A percentile compares a stretch with the other conserved stretches of the same genome.
Evolutionary conservation across 2,329 filamentous ascomycete genomes (phyloP).

Genomic region (Fusarium mangiferae): DNA sequence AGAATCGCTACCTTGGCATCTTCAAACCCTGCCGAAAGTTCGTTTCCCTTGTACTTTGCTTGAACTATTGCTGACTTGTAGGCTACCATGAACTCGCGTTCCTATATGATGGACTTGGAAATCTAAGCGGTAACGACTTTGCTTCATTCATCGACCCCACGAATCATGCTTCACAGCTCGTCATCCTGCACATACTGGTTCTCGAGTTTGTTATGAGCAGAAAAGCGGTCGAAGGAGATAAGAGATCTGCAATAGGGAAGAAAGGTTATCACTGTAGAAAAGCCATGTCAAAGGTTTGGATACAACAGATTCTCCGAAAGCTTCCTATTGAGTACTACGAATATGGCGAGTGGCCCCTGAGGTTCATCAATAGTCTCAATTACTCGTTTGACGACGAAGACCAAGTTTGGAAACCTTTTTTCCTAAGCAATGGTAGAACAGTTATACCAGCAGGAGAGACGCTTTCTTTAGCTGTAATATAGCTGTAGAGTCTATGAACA

Average conservation of each 20-base stretch:
- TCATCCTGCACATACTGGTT: conserved; percentile 52
- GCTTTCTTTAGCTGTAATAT: background rate
- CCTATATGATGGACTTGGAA: conserved; percentile 45
- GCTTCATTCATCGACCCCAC: conserved; percentile 44
- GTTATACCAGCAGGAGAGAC: conserved; percentile 6
- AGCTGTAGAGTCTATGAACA: background rate
- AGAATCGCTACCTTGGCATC: conserved; percentile 41
- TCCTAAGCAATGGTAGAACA: conserved; percentile 25
- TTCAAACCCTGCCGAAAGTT: conserved; percentile 46
- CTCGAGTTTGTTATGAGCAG: conserved; percentile 46
- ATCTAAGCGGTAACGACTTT: conserved; percentile 47
- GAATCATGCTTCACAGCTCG: conserved; percentile 48
- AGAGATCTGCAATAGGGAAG: background rate
- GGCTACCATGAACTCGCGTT: conserved; percentile 42
- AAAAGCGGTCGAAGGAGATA: conserved; percentile 21
- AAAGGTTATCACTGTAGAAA: conserved; percentile 38
- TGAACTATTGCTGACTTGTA: conserved; percentile 16
- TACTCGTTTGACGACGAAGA: conserved; percentile 38
- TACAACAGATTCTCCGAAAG: conserved; percentile 47
- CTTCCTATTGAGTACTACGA: conserved; percentile 46
- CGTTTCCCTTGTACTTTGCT: background rate
- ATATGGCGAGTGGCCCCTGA: conserved; percentile 49
- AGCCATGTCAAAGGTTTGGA: conserved; percentile 52
- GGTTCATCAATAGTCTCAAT: conserved; percentile 36
- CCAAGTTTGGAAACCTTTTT: conserved; percentile 39